These are phyloP conservation scores for Hydnomerulius pinastri DNA, from an alignment of 768 basidiomycete species.

Conservation along the genomic window DNA sequence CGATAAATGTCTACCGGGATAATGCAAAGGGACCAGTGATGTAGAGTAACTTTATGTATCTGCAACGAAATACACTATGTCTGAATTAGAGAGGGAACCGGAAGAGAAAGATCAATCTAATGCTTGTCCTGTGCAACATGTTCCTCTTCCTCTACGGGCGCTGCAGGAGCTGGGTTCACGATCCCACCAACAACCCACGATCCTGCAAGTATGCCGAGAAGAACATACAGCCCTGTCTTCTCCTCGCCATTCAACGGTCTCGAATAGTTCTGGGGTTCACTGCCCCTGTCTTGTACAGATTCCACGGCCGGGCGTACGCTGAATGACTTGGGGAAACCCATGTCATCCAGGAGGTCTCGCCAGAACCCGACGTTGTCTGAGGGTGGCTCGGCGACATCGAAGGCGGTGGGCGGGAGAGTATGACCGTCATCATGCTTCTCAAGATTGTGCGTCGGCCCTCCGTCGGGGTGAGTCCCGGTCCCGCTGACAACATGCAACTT, in stretches of 20 bases:
- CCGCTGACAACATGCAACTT: constrained; percentile 55
- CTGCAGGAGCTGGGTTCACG: constrained; percentile 14
- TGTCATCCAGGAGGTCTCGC: constrained; percentile 39
- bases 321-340: constrained; percentile 37
- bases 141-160: constrained; percentile 11
- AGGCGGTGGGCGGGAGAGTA: background rate
- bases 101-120: constrained; percentile 15
- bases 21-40: too few relatives aligned
- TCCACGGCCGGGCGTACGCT: constrained; percentile 23
- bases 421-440: constrained; percentile 23
- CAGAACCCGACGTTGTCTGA: constrained; percentile 25
- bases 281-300: constrained; percentile 19
- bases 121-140: constrained; percentile 6
- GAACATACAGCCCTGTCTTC: constrained; percentile 45
- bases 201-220: constrained; percentile 49
- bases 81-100: too few relatives aligned
- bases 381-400: constrained; percentile 13
- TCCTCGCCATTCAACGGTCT: constrained; percentile 46
- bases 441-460: constrained; percentile 47
- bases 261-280: constrained; percentile 22
- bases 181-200: constrained; percentile 49
- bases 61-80: too few relatives aligned
- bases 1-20: background rate
- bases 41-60: background rate
- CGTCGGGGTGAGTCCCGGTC: constrained; percentile 46